Conservation (phyloP, 371 early-diverging fungal species). For the Dichotomocladium elegans region DNA sequence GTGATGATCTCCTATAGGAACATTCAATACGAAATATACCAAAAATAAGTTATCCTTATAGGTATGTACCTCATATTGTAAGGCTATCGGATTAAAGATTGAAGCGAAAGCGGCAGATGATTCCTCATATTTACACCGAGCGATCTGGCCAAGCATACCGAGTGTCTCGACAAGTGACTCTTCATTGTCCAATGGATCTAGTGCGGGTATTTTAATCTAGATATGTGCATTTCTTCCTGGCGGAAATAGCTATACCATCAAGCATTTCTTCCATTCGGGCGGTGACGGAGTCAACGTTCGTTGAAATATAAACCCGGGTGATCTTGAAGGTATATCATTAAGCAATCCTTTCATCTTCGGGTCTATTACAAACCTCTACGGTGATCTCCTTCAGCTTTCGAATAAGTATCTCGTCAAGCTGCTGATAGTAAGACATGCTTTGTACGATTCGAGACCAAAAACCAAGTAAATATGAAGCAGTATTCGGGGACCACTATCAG, state of each 20-base stretch:
- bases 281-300: slow-evolving; percentile 56
- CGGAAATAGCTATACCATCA: slow-evolving; percentile 58
- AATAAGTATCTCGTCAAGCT: slow-evolving; percentile 32
- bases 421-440: slow-evolving; percentile 55
- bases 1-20: slow-evolving; percentile 25
- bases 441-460: slow-evolving; percentile 83
- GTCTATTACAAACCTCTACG: slow-evolving; percentile 24
- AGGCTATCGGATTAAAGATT: slow-evolving; percentile 63
- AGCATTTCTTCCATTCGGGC: slow-evolving; percentile 57
- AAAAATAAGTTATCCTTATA: slow-evolving; percentile 2
- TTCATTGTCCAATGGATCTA: slow-evolving; percentile 75
- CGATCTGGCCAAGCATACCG: slow-evolving; percentile 70
- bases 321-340: too few relatives aligned
- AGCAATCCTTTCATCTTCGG: too few relatives aligned
- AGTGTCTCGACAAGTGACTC: slow-evolving; percentile 68
- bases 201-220: not conserved
- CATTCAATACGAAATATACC: not conserved
- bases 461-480: slow-evolving; percentile 71
- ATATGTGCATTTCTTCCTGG: not conserved
- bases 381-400: slow-evolving; percentile 42
- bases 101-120: slow-evolving; percentile 53
- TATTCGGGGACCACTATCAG: slow-evolving; percentile 72
- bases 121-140: slow-evolving; percentile 70
- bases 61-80: slow-evolving; percentile 61
- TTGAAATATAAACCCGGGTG: slow-evolving; percentile 49